These are phyloP conservation scores for Zymoseptoria crescenta DNA, from an alignment of 2,329 filamentous ascomycete genomes.

Conservation along the genomic window DNA sequence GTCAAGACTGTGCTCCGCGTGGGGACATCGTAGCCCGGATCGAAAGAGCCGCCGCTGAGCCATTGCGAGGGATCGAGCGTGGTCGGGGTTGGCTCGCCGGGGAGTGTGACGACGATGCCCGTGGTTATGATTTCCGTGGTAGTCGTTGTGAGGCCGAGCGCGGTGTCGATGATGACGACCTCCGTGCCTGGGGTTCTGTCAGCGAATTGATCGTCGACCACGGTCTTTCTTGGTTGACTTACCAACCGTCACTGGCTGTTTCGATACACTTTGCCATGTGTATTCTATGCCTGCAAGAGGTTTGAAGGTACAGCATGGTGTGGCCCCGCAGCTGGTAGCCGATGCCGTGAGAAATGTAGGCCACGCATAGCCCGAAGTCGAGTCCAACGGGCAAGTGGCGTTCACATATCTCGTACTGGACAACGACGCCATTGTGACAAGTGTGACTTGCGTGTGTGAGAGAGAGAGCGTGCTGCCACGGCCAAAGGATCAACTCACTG, in stretches of 20 bases:
- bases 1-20: not conserved
- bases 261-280: not conserved
- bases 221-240: too few relatives aligned
- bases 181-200: not conserved
- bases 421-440: not conserved
- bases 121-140: not conserved
- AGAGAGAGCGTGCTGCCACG: not conserved
- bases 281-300: not conserved
- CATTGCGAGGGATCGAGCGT: not conserved
- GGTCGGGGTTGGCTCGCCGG: not conserved
- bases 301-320: not conserved
- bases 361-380: not conserved
- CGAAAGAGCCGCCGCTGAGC: not conserved
- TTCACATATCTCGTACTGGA: not conserved
- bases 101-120: not conserved
- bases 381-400: not conserved
- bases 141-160: not conserved
- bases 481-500: not conserved
- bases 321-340: not conserved
- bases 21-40: not conserved
- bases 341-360: not conserved
- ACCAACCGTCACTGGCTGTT: not conserved
- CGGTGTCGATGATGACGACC: not conserved
- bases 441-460: not conserved
- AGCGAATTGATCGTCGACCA: not conserved